Base-by-base conservation (phyloP, 805 yeast species). In the Myxozyma neglecta region DNA sequence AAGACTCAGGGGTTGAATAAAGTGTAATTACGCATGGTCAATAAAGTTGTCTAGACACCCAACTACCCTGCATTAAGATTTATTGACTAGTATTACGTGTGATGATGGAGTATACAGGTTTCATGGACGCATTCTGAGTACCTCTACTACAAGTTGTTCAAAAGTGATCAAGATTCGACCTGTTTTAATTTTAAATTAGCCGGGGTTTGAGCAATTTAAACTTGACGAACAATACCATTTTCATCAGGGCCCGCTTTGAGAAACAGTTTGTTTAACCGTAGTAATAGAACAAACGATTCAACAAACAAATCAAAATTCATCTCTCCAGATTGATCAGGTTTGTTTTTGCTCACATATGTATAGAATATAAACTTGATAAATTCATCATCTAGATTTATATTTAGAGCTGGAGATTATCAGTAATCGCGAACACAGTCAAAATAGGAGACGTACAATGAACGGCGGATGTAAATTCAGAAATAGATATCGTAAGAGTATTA, bases 271-370 rank as follows among this genome's bases (percentile, higher is more conserved):
- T 96, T 89, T 65, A 88, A 80, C 65, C 89, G 83, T 71, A 89
- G 80, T 67, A 90, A 77, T 80, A 89, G 87, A 16, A 89, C 88
- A 67, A 90, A 79, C 57, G 89, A 81, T 71, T 90, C 96, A 32
- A 90, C 90, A 74, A 90, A 90, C 72, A 84, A 81, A 72, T 90
- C 96, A 73, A 90, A 90, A 61, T 88, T 85, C 74, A 90, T 76
- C 29, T 24, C 29, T 5, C 29, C 29, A 24, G 29, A 24, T 46
- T 70, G 72, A 60, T 20, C 74, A 65, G 63, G 70, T 69, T 37
- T 68, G 10, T 53, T 52, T 24, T 51, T 54, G 18, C 18, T 13
- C 37, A 57, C 70, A 46, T 50, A 86, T 60, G 80, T 80, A 65
- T 79, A 82, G 70, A 85, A 87, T 59, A 87, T 74, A 69, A 81